phyloP scores from a whole-genome alignment of 257 asterid species.

The Nicotiana sylvestris region DNA sequence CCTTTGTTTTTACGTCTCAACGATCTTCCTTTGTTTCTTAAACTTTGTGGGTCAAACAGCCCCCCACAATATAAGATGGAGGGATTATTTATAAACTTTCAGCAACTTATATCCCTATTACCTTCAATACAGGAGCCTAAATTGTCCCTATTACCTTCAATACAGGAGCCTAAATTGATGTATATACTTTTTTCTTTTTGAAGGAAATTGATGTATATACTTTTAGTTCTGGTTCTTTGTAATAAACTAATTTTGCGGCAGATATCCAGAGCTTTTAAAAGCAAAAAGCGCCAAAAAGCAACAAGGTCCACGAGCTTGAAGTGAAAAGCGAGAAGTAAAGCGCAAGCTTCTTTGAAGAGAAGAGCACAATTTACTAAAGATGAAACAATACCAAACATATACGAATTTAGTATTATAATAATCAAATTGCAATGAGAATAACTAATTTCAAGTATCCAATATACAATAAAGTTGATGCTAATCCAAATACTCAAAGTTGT shows the following conservation, averaged over 20 bases:
- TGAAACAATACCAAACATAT: background rate
- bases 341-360: background rate
- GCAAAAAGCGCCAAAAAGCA: background rate
- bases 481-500: background rate
- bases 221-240: background rate
- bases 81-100: background rate
- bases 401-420: background rate
- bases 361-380: background rate
- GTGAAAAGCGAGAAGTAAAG: background rate
- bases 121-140: background rate
- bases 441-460: background rate
- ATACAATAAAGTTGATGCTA: background rate
- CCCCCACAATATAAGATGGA: background rate
- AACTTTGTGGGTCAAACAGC: background rate
- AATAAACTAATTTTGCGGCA: background rate
- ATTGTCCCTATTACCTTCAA: background rate
- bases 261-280: background rate
- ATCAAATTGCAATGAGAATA: background rate
- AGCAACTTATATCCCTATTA: background rate
- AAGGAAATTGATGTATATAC: background rate
- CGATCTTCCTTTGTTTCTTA: background rate
- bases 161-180: background rate
- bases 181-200: no score
- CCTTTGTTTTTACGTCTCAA: background rate
- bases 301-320: background rate